These are phyloP conservation scores for Paramecium sexaurelia DNA, from an alignment of 73 alveolate genomes.

Conservation along the genomic window DNA sequence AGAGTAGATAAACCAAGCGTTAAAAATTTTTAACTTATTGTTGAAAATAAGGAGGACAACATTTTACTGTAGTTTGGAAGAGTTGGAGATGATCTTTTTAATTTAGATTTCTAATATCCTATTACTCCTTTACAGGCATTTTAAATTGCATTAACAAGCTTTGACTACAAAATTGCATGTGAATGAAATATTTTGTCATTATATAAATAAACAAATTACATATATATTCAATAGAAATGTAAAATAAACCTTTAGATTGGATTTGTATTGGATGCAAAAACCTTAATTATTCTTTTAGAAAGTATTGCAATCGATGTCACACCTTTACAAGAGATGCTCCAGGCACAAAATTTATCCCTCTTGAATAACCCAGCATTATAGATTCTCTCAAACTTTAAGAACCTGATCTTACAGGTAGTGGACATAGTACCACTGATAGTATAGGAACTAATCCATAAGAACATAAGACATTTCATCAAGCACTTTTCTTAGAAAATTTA, in stretches of 20 bases:
- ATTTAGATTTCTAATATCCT: conserved; percentile 88
- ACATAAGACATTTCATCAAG: neutral
- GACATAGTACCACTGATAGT: conserved; percentile 31
- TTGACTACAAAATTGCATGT: conserved; percentile 89
- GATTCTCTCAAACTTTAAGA: conserved; percentile 39
- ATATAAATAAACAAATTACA: neutral
- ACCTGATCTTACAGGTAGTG: conserved; percentile 23
- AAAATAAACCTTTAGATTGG: conserved; percentile 83
- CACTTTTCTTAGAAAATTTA: neutral
- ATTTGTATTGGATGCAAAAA: conserved; percentile 82
- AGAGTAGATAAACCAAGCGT: conserved; percentile 92
- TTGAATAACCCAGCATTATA: conserved; percentile 13
- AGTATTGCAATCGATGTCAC: conserved; percentile 88
- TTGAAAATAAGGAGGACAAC: conserved; percentile 80
- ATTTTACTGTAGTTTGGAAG: conserved; percentile 88
- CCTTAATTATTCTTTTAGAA: conserved; percentile 87
- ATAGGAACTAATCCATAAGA: neutral
- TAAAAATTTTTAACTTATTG: conserved; percentile 86
- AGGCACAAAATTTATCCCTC: neutral
- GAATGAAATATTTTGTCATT: conserved; percentile 73
- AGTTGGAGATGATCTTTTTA: conserved; percentile 83
- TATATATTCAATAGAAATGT: neutral
- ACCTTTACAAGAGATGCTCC: neutral
- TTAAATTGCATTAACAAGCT: conserved; percentile 81
- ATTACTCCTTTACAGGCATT: conserved; percentile 83